These are phyloP conservation scores for Bryoerythrophyllum caledonicum DNA, from an alignment of 225 moss, liverwort and hornwort genomes.

Conservation along the genomic window DNA sequence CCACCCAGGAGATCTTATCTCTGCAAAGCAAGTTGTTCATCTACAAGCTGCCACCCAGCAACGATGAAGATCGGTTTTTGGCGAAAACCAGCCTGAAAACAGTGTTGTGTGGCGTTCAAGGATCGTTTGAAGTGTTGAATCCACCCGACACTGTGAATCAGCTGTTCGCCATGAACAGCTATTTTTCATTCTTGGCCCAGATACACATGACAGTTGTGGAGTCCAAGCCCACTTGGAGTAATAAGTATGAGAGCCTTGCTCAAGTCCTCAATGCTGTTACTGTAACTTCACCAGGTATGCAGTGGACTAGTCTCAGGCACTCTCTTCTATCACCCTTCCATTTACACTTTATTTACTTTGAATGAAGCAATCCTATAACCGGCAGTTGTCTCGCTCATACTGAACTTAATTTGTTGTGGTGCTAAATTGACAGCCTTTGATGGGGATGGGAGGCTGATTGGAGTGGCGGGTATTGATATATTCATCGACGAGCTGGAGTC, in stretches of 20 bases:
- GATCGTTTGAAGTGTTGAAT: background rate
- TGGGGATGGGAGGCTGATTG: background rate
- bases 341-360: background rate
- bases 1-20: background rate
- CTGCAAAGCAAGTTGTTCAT: background rate
- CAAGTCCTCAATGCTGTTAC: background rate
- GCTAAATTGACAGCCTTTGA: background rate
- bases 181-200: background rate
- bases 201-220: background rate
- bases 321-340: background rate
- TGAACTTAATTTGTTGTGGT: background rate
- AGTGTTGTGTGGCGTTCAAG: background rate
- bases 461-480: background rate
- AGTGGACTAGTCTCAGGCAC: background rate
- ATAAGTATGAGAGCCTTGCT: background rate
- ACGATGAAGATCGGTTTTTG: background rate
- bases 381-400: background rate
- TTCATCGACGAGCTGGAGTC: background rate
- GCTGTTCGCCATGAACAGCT: background rate
- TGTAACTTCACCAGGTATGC: background rate
- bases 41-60: background rate
- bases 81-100: background rate
- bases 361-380: background rate
- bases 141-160: background rate
- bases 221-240: background rate